Evolutionary conservation across 176 grass and related monocot species (phyloP).

Genomic region (Juncus inflexus): DNA sequence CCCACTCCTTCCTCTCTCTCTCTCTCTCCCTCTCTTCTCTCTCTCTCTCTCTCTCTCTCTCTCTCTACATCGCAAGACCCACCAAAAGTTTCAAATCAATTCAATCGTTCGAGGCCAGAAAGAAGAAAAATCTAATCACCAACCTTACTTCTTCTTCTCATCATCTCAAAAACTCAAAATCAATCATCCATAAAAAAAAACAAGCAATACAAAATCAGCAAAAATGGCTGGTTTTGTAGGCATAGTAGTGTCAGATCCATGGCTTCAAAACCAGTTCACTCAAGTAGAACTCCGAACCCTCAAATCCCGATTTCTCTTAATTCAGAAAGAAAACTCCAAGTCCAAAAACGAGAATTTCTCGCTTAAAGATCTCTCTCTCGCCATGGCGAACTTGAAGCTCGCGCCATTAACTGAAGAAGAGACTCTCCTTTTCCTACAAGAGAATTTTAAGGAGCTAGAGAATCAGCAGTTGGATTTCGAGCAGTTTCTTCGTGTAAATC

Average conservation of each 20-base stretch:
- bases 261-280: constrained; percentile 75
- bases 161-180: constrained; percentile 1
- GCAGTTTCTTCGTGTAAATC: constrained; percentile 71
- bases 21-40: constrained; percentile 12
- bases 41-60: constrained; percentile 13
- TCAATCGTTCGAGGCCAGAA: background rate
- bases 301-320: constrained; percentile 32
- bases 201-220: background rate
- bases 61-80: background rate
- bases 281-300: constrained; percentile 71
- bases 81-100: constrained; percentile 11
- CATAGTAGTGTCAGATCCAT: constrained; percentile 62
- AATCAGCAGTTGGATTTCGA: constrained; percentile 57
- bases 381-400: constrained; percentile 31
- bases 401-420: constrained; percentile 49
- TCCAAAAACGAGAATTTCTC: constrained; percentile 34
- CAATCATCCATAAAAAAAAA: background rate
- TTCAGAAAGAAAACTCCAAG: constrained; percentile 5
- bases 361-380: constrained; percentile 54
- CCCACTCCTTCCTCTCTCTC: constrained; percentile 5
- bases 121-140: background rate
- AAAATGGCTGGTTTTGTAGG: constrained; percentile 26
- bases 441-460: constrained; percentile 40
- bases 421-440: constrained; percentile 45
- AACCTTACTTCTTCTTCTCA: background rate